These are phyloP conservation scores for Aspergillus floridensis DNA, from an alignment of 2,329 filamentous ascomycete genomes.

Conservation along the genomic window DNA sequence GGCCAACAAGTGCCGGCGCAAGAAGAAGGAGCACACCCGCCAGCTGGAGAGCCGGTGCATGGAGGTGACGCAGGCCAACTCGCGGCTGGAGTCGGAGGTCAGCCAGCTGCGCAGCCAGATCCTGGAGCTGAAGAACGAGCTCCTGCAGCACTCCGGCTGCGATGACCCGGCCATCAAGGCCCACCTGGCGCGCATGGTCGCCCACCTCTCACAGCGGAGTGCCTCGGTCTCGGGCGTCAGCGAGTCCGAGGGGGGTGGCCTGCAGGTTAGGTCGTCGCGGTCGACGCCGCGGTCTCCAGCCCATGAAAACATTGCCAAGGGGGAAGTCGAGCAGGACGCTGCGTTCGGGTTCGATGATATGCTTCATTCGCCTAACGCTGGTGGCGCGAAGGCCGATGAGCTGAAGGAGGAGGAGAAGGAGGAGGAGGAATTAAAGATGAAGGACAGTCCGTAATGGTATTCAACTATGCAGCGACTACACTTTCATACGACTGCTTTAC, in stretches of 20 bases:
- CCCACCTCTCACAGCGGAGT: conserved; percentile 16
- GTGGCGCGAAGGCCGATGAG: background rate
- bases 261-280: too few species aligned
- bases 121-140: conserved; percentile 40
- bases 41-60: conserved; percentile 46
- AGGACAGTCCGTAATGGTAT: background rate
- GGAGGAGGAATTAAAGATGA: background rate
- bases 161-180: conserved; percentile 38
- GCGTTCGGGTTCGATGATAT: background rate
- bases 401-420: background rate
- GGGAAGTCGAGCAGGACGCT: background rate
- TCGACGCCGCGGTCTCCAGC: too few species aligned
- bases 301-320: too few species aligned
- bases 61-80: conserved; percentile 36
- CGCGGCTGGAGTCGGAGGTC: conserved; percentile 32
- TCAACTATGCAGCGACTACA: background rate
- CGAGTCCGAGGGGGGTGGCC: background rate
- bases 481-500: background rate
- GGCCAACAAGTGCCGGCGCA: conserved; percentile 61
- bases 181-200: conserved; percentile 39
- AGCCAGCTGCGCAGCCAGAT: conserved; percentile 37
- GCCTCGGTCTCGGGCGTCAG: background rate
- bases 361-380: background rate
- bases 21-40: conserved; percentile 59
- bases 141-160: conserved; percentile 41